Base-by-base conservation (phyloP, 2,329 filamentous ascomycete species). In the Stylonectria norvegica region DNA sequence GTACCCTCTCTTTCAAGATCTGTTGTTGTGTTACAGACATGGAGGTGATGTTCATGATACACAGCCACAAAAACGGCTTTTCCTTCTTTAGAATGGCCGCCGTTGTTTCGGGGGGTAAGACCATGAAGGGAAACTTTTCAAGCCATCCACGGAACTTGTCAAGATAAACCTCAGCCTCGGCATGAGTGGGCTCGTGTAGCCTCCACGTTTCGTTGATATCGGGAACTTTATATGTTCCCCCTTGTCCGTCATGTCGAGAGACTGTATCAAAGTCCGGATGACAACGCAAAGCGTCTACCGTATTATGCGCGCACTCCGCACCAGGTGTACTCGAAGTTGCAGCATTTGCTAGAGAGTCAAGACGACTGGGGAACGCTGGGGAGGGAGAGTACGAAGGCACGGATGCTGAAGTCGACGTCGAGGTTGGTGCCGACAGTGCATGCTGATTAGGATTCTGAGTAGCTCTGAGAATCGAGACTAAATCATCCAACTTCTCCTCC, bases 51-150 rank as follows among this genome's bases (percentile, higher is more conserved):
- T 71, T 64, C 52, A 71, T 65, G 33, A 79, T 73, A 23, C 66
- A 68, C 7, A 74, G 50, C 68, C 72, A 77, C 5, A 78, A 50
- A 35, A 76, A 76, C 0, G 78, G 75, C 3, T 63, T 57, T 14
- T 67, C 57, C 7, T 53, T 53, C 3, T 57, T 65, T 1, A 79
- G 57, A n/a, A 59, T 47, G 23, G 59, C 52, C 3, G 69, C 65
- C 0, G 64, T 66, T 35, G 62, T 59, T 12, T 61, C 56, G 0
- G 60, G 42, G 0, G 65, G 58, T 1, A 78, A 47, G 31, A 68
- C 55, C 32, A 75, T 58, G 36, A 73, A 71, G 0, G 74, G 72
- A 14, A 74, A 69, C 35, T 64, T 67, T 1, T 53, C 57, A 4
- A 73, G 58, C 62, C 67, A 63, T 2, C 56, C 59, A 12, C 63